Conservation (phyloP, 805 yeast species). For the Kodamaea nitidulidarum region DNA sequence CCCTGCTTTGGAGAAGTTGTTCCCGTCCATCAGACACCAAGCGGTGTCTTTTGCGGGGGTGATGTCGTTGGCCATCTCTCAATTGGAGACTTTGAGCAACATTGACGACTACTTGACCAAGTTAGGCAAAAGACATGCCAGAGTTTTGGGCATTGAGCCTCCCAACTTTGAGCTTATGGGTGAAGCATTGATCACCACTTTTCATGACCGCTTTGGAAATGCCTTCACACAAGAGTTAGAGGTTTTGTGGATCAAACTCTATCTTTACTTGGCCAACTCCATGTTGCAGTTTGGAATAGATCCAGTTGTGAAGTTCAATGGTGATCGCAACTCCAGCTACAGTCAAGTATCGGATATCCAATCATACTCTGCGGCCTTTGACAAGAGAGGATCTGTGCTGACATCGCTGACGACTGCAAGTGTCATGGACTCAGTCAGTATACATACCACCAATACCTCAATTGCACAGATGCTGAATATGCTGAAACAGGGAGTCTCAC, state of each 20-base stretch:
- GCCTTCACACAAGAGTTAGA: conserved; percentile 59
- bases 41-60: conserved; percentile 80
- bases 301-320: conserved; percentile 31
- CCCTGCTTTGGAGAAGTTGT: conserved; percentile 56
- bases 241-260: conserved; percentile 66
- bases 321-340: conserved; percentile 2
- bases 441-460: conserved; percentile 5
- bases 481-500: neutral
- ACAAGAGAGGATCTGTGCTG: conserved; percentile 10
- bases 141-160: conserved; percentile 71
- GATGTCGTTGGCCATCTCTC: conserved; percentile 59
- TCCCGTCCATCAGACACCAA: conserved; percentile 75
- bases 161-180: conserved; percentile 71
- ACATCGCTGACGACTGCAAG: conserved; percentile 5
- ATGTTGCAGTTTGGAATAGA: conserved; percentile 59
- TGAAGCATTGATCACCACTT: conserved; percentile 62
- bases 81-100: conserved; percentile 53
- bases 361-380: conserved; percentile 3
- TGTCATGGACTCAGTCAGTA: conserved; percentile 1
- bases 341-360: conserved; percentile 4
- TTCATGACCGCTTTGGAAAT: conserved; percentile 56
- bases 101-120: conserved; percentile 58
- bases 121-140: conserved; percentile 69
- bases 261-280: conserved; percentile 64
- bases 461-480: conserved; percentile 3